These are phyloP conservation scores for Aspergillus sp. DNA, from an alignment of 2,329 filamentous ascomycete species.

Conservation along the genomic window DNA sequence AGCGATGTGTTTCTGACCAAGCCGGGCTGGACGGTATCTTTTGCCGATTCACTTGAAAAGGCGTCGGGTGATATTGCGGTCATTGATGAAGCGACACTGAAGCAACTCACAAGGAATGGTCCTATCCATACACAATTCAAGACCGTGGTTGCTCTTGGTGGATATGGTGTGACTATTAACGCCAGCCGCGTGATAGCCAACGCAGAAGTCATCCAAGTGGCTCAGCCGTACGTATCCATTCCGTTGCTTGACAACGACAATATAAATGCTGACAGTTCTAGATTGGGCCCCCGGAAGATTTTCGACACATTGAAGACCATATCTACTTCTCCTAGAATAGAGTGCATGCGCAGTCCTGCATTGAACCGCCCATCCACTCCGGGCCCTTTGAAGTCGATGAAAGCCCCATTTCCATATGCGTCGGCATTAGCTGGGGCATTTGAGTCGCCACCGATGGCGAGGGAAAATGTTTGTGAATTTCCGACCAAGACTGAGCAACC, in stretches of 20 bases:
- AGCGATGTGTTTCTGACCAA: conserved; percentile 18
- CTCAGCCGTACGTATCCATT: conserved; percentile 20
- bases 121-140: conserved; percentile 9
- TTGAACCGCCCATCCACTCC: background rate
- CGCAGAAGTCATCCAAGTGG: conserved; percentile 16
- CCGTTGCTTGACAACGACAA: background rate
- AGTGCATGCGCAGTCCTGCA: too few species aligned
- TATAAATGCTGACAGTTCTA: conserved; percentile 11
- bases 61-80: conserved; percentile 22
- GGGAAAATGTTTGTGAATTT: conserved; percentile 9
- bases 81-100: conserved; percentile 20
- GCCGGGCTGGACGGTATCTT: conserved; percentile 18
- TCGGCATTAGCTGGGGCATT: conserved; percentile 4
- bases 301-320: conserved; percentile 14
- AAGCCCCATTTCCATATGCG: conserved; percentile 1
- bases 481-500: conserved; percentile 1
- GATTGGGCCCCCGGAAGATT: conserved; percentile 24
- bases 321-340: background rate
- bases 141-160: conserved; percentile 18
- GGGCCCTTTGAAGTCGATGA: background rate
- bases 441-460: conserved; percentile 11
- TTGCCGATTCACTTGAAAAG: conserved; percentile 18
- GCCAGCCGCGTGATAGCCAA: conserved; percentile 6
- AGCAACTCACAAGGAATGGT: conserved; percentile 5
- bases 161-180: conserved; percentile 4